A percentile compares a stretch with the other conserved stretches of the same genome.
phyloP scores from a whole-genome alignment of 169 alveolate species.

The Miamiensis avidus region DNA sequence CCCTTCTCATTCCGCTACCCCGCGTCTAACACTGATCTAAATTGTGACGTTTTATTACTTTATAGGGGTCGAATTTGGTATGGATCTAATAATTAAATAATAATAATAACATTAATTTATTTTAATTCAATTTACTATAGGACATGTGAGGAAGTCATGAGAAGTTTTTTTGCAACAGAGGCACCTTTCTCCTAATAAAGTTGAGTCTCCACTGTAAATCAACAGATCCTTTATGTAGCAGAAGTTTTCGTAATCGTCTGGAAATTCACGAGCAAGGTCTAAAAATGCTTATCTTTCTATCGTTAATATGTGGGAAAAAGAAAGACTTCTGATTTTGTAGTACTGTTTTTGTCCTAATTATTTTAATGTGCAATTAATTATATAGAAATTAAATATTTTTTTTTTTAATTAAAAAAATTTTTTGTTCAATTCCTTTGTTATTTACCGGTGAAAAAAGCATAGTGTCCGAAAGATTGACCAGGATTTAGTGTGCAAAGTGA shows the following conservation, averaged over 20 bases:
- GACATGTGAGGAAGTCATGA: neutral
- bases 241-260: slow-evolving; percentile 15
- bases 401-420: neutral
- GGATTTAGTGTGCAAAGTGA: neutral
- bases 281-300: slow-evolving; percentile 12
- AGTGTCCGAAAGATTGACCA: neutral
- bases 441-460: slow-evolving; percentile 1
- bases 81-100: neutral
- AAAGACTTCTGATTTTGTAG: slow-evolving; percentile 2
- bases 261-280: neutral
- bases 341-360: neutral
- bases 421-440: neutral
- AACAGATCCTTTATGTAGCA: slow-evolving; percentile 2
- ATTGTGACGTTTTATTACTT: neutral
- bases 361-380: neutral
- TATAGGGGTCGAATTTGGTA: neutral
- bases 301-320: neutral
- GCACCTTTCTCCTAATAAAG: neutral
- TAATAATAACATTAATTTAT: no score
- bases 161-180: neutral
- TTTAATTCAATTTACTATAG: neutral
- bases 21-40: no score
- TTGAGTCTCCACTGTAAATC: neutral
- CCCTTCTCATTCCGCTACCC: no score
- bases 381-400: neutral